phyloP scores from a whole-genome alignment of 306 rosid genomes.

The Castanospermum australe region DNA sequence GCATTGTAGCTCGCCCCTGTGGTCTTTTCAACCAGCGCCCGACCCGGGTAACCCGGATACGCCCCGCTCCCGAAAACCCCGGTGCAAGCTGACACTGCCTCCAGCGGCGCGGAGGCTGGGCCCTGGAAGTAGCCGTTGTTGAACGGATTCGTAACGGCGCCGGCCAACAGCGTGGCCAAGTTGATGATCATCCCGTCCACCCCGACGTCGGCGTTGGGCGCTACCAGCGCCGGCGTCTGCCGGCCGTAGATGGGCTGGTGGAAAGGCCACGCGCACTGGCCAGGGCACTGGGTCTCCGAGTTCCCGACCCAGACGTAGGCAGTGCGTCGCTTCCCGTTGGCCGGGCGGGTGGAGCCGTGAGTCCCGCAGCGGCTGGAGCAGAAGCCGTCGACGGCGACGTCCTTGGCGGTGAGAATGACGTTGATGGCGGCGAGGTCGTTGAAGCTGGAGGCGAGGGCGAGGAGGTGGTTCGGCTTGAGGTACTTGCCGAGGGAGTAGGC shows the following conservation, averaged over 20 bases:
- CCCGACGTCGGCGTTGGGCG: conserved; percentile 86
- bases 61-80: conserved; percentile 76
- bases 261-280: conserved; percentile 88
- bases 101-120: conserved; percentile 63
- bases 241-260: conserved; percentile 88
- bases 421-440: conserved; percentile 46
- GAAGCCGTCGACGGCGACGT: conserved; percentile 70
- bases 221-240: conserved; percentile 61
- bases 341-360: conserved; percentile 45
- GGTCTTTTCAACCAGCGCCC: conserved; percentile 40
- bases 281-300: conserved; percentile 86
- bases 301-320: conserved; percentile 84
- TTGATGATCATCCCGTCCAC: conserved; percentile 80
- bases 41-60: conserved; percentile 78
- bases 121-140: conserved; percentile 81
- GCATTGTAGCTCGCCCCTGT: conserved; percentile 82
- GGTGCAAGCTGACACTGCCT: conserved; percentile 79
- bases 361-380: conserved; percentile 69
- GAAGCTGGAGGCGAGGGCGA: conserved; percentile 40
- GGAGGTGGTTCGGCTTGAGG: conserved; percentile 35
- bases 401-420: conserved; percentile 60
- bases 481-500: conserved; percentile 61
- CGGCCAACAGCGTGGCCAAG: conserved; percentile 74
- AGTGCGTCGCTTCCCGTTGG: conserved; percentile 22
- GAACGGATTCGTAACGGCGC: conserved; percentile 81